Conservation (phyloP, 768 basidiomycete genomes). For the Gelatoporia subvermispora region DNA sequence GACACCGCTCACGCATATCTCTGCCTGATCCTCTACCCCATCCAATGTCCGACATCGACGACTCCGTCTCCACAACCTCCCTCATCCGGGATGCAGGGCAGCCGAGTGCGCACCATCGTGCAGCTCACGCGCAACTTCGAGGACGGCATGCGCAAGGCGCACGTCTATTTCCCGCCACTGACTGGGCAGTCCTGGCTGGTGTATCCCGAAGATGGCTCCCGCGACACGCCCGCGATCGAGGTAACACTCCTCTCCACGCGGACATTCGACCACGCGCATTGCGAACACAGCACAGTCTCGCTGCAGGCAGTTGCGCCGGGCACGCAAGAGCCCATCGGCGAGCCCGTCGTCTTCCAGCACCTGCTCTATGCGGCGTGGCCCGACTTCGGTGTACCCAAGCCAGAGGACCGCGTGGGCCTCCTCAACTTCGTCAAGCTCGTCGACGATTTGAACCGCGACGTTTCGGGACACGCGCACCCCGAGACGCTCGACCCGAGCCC, state of each 20-base stretch:
- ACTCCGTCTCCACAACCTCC: slow-evolving; percentile 10
- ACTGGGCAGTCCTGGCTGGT: slow-evolving; percentile 48
- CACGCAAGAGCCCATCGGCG: slow-evolving; percentile 13
- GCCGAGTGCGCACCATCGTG: slow-evolving; percentile 67
- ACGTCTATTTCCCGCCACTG: slow-evolving; percentile 65
- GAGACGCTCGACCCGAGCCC: slow-evolving; percentile 48
- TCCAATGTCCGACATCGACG: slow-evolving; percentile 23
- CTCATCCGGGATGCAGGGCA: slow-evolving; percentile 21
- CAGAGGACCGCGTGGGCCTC: slow-evolving; percentile 53
- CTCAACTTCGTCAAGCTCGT: slow-evolving; percentile 62
- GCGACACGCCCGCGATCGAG: slow-evolving; percentile 38
- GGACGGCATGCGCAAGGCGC: slow-evolving; percentile 64
- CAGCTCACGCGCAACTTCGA: slow-evolving; percentile 79
- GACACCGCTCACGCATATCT: slow-evolving; percentile 73
- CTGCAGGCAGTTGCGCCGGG: slow-evolving; percentile 33
- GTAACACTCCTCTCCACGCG: slow-evolving; percentile 51
- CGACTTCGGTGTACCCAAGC: slow-evolving; percentile 75
- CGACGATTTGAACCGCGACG: slow-evolving; percentile 53
- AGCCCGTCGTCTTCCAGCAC: slow-evolving; percentile 57
- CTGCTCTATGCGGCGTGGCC: slow-evolving; percentile 77
- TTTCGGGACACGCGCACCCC: slow-evolving; percentile 22
- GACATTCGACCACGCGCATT: slow-evolving; percentile 51
- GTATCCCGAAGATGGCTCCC: slow-evolving; percentile 39
- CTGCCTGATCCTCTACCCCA: slow-evolving; percentile 54
- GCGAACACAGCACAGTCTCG: slow-evolving; percentile 57